Evolutionary conservation across 1,284 basidiomycete genomes (phyloP).

Genomic region (Phaffia rhodozyma): DNA sequence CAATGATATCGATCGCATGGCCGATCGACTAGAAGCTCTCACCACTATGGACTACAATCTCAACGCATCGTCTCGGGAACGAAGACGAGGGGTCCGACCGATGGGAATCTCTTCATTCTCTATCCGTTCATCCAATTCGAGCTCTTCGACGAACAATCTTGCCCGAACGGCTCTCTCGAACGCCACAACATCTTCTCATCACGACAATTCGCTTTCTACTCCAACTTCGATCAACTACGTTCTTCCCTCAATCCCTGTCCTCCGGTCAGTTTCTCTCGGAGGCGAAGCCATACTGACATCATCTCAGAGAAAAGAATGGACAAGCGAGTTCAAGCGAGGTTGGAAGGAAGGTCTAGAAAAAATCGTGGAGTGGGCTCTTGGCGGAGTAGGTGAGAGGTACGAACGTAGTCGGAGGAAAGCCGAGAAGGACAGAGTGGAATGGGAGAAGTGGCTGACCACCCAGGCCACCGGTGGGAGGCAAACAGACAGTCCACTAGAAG

Average conservation of each 20-base stretch:
- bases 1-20: slow-evolving; percentile 17
- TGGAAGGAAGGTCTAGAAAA: slow-evolving; percentile 33
- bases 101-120: slow-evolving; percentile 32
- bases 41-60: slow-evolving; percentile 24
- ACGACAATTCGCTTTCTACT: slow-evolving; percentile 20
- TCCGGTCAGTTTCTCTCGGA: slow-evolving; percentile 32
- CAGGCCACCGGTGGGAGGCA: neutral
- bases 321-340: slow-evolving; percentile 31
- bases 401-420: slow-evolving; percentile 32
- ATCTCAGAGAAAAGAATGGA: slow-evolving; percentile 28
- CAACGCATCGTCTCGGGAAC: slow-evolving; percentile 25
- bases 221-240: slow-evolving; percentile 31
- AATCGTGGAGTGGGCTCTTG: slow-evolving; percentile 31
- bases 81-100: slow-evolving; percentile 31
- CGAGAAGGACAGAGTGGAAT: slow-evolving; percentile 26
- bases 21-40: slow-evolving; percentile 20
- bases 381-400: slow-evolving; percentile 31
- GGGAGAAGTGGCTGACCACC: slow-evolving; percentile 10
- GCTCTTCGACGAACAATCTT: slow-evolving; percentile 5
- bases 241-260: slow-evolving; percentile 31
- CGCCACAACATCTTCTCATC: slow-evolving; percentile 1
- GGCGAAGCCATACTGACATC: slow-evolving; percentile 29
- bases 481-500: neutral
- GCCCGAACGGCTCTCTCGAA: slow-evolving; percentile 16
- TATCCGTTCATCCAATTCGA: slow-evolving; percentile 24